Percentiles rank a stretch among this genome's conserved stretches.
Evolutionary conservation across 805 yeast genomes (phyloP).

Genomic region (Suhomyces sp.): DNA sequence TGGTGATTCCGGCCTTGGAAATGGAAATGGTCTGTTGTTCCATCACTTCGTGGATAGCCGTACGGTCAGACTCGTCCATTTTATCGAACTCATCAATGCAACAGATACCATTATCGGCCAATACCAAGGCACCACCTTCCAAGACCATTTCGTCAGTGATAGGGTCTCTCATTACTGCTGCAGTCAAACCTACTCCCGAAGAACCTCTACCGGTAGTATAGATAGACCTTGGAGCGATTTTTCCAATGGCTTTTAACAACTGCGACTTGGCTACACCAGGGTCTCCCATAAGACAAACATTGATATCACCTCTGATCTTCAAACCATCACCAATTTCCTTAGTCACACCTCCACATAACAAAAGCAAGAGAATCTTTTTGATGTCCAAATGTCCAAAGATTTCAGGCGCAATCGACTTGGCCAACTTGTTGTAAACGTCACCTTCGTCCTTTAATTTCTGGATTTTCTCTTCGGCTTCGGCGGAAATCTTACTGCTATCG

Average conservation of each 20-base stretch:
- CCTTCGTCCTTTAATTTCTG: constrained; percentile 55
- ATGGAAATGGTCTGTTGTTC: constrained; percentile 98
- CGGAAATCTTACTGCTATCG: constrained; percentile 57
- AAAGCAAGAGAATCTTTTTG: constrained; percentile 80
- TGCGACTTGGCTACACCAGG: constrained; percentile 99
- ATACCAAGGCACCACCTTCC: constrained; percentile 96
- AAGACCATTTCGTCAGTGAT: constrained; percentile 98
- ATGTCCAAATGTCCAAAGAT: constrained; percentile 93
- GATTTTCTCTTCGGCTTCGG: constrained; percentile 55
- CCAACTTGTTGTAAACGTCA: constrained; percentile 72
- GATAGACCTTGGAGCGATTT: constrained; percentile 93
- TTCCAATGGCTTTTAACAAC: constrained; percentile 82
- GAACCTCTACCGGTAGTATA: constrained; percentile 99
- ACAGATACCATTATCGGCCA: constrained; percentile 97
- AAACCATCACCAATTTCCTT: constrained; percentile 95
- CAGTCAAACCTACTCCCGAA: constrained; percentile 97
- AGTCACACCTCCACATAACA: constrained; percentile 93
- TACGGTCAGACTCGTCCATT: constrained; percentile 95
- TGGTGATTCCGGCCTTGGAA: constrained; percentile 95
- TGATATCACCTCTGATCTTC: constrained; percentile 96
- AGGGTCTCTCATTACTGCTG: constrained; percentile 98
- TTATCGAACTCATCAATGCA: constrained; percentile 99
- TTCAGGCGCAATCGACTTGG: constrained; percentile 95
- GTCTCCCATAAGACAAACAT: constrained; percentile 95
- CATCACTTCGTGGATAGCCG: constrained; percentile 99